Percentiles rank a stretch among this genome's conserved stretches.
phyloP scores from a whole-genome alignment of 768 basidiomycete species.

The Cystoderma amianthinum region DNA sequence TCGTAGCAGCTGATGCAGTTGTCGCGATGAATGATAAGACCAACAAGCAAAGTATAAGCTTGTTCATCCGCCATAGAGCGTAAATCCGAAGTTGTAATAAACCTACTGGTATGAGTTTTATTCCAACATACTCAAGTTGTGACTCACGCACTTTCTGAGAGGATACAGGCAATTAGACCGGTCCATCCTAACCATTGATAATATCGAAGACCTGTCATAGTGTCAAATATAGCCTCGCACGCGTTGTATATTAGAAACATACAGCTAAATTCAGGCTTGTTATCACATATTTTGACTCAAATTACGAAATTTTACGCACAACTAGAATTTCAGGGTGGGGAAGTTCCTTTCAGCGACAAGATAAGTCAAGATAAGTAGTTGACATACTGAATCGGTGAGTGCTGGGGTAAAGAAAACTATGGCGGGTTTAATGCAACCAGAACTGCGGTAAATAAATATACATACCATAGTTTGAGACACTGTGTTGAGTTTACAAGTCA shows the following conservation, averaged over 20 bases:
- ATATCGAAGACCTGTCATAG: background rate
- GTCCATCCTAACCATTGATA: background rate
- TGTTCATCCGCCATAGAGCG: background rate
- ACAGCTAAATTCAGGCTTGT: background rate
- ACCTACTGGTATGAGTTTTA: too few species aligned
- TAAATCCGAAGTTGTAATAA: background rate
- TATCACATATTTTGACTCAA: too few species aligned
- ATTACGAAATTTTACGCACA: background rate
- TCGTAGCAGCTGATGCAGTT: too few species aligned
- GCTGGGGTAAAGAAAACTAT: too few species aligned
- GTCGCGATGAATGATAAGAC: background rate
- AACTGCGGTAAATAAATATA: too few species aligned
- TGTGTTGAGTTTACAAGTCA: too few species aligned
- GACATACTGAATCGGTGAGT: too few species aligned
- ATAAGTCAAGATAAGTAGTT: too few species aligned
- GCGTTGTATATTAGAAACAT: background rate
- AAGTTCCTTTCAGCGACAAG: too few species aligned
- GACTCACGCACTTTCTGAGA: background rate
- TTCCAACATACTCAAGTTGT: background rate
- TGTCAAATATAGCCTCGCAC: too few species aligned
- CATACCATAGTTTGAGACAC: too few species aligned
- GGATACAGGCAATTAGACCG: background rate
- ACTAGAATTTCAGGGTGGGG: background rate
- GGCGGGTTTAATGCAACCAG: too few species aligned
- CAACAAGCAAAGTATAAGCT: background rate